phyloP scores from a whole-genome alignment of 257 asterid species.

The Dorcoceras hygrometricum region DNA sequence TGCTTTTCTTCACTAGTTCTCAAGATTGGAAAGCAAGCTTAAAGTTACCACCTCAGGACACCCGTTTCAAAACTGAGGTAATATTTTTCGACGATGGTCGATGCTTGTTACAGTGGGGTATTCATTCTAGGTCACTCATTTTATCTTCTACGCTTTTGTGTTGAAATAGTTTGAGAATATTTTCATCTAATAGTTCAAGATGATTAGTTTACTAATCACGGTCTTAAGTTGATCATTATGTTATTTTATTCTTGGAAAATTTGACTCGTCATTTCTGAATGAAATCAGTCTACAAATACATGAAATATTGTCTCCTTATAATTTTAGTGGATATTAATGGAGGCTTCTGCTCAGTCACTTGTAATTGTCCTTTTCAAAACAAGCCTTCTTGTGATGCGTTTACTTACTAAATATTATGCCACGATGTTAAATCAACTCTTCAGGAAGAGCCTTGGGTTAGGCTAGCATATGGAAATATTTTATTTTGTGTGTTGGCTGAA shows the following conservation, averaged over 20 bases:
- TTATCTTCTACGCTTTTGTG: neutral
- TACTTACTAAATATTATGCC: neutral
- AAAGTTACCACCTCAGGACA: conserved; percentile 55
- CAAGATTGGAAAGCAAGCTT: conserved; percentile 72
- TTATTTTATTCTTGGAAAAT: neutral
- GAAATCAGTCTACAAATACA: neutral
- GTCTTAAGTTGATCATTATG: conserved; percentile 1
- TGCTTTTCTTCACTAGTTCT: conserved; percentile 35
- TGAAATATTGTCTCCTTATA: neutral
- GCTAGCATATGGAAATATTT: neutral
- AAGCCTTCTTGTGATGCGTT: neutral
- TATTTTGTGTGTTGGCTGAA: neutral
- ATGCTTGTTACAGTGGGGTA: neutral
- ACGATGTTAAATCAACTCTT: neutral
- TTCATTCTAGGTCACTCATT: neutral
- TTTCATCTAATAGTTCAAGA: conserved; percentile 4
- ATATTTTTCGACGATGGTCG: neutral
- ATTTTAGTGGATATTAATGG: neutral
- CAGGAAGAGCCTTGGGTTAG: neutral
- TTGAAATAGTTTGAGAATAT: conserved; percentile 7
- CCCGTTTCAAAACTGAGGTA: conserved; percentile 75
- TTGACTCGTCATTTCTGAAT: neutral
- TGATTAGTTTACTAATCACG: conserved; percentile 4
- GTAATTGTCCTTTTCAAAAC: neutral
- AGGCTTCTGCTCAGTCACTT: neutral